Evolutionary conservation across 2,329 filamentous ascomycete species (phyloP).

Genomic region (Grosmannia clavigera): DNA sequence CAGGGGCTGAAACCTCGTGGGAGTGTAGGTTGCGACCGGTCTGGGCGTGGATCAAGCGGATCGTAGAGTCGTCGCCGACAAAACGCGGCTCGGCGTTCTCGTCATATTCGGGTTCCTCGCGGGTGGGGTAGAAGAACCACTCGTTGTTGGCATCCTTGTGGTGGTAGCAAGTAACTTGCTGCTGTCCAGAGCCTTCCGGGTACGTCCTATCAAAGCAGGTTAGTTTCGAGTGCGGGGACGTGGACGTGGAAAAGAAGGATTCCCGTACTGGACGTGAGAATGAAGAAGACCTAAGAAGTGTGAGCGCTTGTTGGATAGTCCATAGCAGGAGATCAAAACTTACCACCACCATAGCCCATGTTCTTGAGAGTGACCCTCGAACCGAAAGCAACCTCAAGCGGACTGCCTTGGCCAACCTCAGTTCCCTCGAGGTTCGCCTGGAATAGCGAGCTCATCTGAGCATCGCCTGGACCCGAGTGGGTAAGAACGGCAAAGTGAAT

Average conservation of each 20-base stretch:
- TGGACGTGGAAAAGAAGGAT: not conserved
- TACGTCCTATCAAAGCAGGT: constrained; percentile 43
- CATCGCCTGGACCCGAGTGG: constrained; percentile 88
- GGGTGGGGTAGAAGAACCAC: constrained; percentile 97
- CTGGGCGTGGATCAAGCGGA: constrained; percentile 86
- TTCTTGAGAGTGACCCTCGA: constrained; percentile 93
- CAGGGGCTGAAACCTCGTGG: constrained; percentile 75
- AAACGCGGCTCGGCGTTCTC: constrained; percentile 60
- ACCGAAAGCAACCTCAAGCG: constrained; percentile 79
- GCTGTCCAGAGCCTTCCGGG: constrained; percentile 83
- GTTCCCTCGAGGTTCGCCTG: constrained; percentile 92
- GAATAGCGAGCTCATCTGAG: constrained; percentile 99
- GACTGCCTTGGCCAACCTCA: constrained; percentile 87
- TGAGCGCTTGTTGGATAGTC: not conserved
- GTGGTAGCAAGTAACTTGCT: constrained; percentile 98
- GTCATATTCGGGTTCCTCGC: constrained; percentile 60
- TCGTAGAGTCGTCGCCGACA: constrained; percentile 61
- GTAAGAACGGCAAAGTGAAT: constrained; percentile 89
- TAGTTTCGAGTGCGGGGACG: not conserved
- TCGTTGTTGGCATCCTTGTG: constrained; percentile 99
- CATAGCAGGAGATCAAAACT: not conserved
- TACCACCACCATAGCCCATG: constrained; percentile 89
- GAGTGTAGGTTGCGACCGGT: constrained; percentile 97
- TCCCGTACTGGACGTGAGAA: constrained; percentile 66
- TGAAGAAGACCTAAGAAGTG: constrained; percentile 57